Base-by-base conservation (phyloP, 78 protist genomes). In the Dictyostelium purpureum region DNA sequence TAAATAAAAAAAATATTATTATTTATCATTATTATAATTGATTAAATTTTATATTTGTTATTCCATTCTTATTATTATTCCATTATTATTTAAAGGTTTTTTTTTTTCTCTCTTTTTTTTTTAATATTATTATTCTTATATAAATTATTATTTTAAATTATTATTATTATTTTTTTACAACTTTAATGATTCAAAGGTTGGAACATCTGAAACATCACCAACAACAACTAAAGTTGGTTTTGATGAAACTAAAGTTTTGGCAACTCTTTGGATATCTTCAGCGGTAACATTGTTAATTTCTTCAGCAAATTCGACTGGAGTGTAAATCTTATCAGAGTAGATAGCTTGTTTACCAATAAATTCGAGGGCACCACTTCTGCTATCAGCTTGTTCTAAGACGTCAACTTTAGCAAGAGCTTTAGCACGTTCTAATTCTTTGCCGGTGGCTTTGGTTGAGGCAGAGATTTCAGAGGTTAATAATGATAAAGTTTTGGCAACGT, bases 331-430 rank as follows among this genome's bases (percentile, higher is more conserved):
- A 40, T 67, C 71, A 0, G 35, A 4, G 51, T 73, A 59, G 65
- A 85, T 26, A 28, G 92, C 92, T 73, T 85, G 92, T 38, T 85
- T 85, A 73, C 92, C 92, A 74, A 85, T 59, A 24, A 85, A 85
- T 47, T 85, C 82, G 76, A 85, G 82, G 14, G 92, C 82, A 19
- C 31, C 2, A 14, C 54, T 40, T 43, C 92, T 59, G 26, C 16
- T 11, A 1, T 85, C 92, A 2, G 75, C n/a, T 54, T 51, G 77
- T 33, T 56, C 92, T 12, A 85, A 33, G 74, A 42, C 7, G 57
- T 31, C 19, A 19, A 35, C 31, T 51, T 59, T 52, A 12, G 92
- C 14, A 28, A 73, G 19, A 6, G 78, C 40, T 74, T 85, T 85
- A 24, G 92, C 92, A 61, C 82, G 80, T 14, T 70, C 74, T 21